These are phyloP conservation scores for Fusarium sp. DNA, from an alignment of 2,329 filamentous ascomycete species.

Conservation along the genomic window DNA sequence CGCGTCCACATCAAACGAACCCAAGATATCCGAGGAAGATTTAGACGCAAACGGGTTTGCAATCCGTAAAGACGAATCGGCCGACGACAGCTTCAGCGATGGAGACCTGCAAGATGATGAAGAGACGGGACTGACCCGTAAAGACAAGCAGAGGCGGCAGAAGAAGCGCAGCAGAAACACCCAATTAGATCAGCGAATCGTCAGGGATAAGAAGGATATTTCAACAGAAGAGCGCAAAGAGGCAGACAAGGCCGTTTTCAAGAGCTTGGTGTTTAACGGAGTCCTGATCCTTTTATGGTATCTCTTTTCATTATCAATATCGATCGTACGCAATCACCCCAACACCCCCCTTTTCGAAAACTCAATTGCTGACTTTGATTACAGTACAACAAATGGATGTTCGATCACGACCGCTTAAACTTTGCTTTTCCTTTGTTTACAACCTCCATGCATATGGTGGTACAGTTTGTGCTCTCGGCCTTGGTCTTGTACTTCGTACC, in stretches of 20 bases:
- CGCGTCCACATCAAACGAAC: slow-evolving; percentile 53
- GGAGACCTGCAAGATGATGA: slow-evolving; percentile 86
- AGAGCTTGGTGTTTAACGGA: slow-evolving; percentile 78
- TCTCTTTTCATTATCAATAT: slow-evolving; percentile 92
- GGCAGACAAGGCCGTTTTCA: slow-evolving; percentile 80
- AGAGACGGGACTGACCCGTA: slow-evolving; percentile 85
- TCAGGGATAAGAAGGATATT: slow-evolving; percentile 65
- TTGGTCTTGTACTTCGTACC: slow-evolving; percentile 86
- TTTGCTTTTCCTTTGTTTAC: slow-evolving; percentile 97
- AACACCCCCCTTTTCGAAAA: not conserved
- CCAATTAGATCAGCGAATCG: slow-evolving; percentile 77
- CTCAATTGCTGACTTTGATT: slow-evolving; percentile 36
- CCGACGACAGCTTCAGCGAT: slow-evolving; percentile 72
- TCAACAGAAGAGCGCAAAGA: slow-evolving; percentile 80
- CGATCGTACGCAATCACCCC: slow-evolving; percentile 72
- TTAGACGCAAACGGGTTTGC: slow-evolving; percentile 46
- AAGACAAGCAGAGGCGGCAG: slow-evolving; percentile 76
- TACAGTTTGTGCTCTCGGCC: slow-evolving; percentile 86
- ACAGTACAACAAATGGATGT: slow-evolving; percentile 99
- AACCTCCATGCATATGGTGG: slow-evolving; percentile 93
- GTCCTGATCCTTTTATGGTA: slow-evolving; percentile 89
- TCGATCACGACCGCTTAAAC: slow-evolving; percentile 84
- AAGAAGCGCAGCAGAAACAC: slow-evolving; percentile 76
- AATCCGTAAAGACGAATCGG: slow-evolving; percentile 49
- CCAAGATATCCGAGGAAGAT: slow-evolving; percentile 62